Evolutionary conservation across 768 basidiomycete species (phyloP).

Genomic region (Amanita pseudoporphyria): DNA sequence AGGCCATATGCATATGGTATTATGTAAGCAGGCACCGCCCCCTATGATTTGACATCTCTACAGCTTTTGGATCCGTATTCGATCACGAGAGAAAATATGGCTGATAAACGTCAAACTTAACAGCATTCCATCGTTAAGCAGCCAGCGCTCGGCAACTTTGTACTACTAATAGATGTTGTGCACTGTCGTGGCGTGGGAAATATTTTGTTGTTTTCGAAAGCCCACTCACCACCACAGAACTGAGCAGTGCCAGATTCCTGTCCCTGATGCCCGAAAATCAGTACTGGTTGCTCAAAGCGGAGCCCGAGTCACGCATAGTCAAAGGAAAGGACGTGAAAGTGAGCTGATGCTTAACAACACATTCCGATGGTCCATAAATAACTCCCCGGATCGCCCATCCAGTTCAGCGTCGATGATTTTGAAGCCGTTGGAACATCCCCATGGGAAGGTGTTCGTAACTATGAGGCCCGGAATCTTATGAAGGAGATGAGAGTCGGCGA

Average conservation of each 20-base stretch:
- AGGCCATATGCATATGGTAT: no score
- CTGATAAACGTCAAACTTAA: no score
- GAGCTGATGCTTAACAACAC: conserved; percentile 3
- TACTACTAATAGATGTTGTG: no score
- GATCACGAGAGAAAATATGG: no score
- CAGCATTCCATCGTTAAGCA: no score
- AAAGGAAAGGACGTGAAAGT: conserved; percentile 87
- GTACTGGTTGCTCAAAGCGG: conserved; percentile 79
- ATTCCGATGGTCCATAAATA: not conserved
- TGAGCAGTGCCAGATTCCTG: not conserved
- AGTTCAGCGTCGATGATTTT: conserved; percentile 88
- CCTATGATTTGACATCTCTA: no score
- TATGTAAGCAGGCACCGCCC: no score
- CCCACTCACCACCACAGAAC: not conserved
- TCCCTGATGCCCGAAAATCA: conserved; percentile 12
- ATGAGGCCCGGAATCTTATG: conserved; percentile 77
- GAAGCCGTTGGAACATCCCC: conserved; percentile 58
- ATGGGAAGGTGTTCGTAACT: conserved; percentile 86
- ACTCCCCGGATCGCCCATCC: conserved; percentile 1
- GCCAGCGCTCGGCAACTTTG: no score
- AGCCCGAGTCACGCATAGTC: conserved; percentile 74
- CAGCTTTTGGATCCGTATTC: no score
- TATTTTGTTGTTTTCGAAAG: not conserved
- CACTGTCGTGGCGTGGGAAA: no score
- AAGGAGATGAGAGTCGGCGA: conserved; percentile 71